phyloP scores from a whole-genome alignment of 2,329 filamentous ascomycete genomes.

The Aspergillus niger region DNA sequence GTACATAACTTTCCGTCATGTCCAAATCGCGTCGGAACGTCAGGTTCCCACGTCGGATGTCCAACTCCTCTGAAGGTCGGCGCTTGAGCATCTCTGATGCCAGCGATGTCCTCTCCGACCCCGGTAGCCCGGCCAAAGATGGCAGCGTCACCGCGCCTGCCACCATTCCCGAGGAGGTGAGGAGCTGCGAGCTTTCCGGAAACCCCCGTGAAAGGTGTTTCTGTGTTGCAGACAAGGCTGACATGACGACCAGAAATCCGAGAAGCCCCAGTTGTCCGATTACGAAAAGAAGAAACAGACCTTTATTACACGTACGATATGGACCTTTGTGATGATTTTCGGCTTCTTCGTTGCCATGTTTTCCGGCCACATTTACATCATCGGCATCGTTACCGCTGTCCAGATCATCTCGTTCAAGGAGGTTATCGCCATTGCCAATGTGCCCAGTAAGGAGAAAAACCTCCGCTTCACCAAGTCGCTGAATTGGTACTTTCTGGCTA shows the following conservation, averaged over 20 bases:
- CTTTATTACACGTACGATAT: constrained; percentile 94
- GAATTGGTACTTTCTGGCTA: constrained; percentile 99
- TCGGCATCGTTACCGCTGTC: constrained; percentile 85
- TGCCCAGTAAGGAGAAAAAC: constrained; percentile 86
- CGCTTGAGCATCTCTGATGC: constrained; percentile 58
- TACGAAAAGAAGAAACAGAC: constrained; percentile 99
- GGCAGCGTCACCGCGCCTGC: constrained; percentile 41
- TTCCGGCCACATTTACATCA: constrained; percentile 96
- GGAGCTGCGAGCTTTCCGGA: constrained; percentile 8
- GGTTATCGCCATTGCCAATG: constrained; percentile 95
- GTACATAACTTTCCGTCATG: constrained; percentile 41
- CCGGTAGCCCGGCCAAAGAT: constrained; percentile 53
- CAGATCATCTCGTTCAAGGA: constrained; percentile 99
- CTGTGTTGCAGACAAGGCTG: constrained; percentile 5
- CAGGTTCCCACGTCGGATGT: constrained; percentile 57
- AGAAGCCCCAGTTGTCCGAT: constrained; percentile 59
- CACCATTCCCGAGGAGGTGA: constrained; percentile 39
- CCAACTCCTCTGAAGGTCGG: constrained; percentile 49
- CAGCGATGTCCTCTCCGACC: constrained; percentile 54
- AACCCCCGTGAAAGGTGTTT: neutral
- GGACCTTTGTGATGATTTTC: constrained; percentile 96
- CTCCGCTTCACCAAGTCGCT: constrained; percentile 92
- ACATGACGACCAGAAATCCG: constrained; percentile 33
- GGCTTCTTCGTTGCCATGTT: constrained; percentile 91
- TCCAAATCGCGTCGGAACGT: constrained; percentile 60